A percentile compares a stretch with the other conserved stretches of the same genome.
Evolutionary conservation across 495 filamentous ascomycete genomes (phyloP).

Genomic region (Neurospora sp.): DNA sequence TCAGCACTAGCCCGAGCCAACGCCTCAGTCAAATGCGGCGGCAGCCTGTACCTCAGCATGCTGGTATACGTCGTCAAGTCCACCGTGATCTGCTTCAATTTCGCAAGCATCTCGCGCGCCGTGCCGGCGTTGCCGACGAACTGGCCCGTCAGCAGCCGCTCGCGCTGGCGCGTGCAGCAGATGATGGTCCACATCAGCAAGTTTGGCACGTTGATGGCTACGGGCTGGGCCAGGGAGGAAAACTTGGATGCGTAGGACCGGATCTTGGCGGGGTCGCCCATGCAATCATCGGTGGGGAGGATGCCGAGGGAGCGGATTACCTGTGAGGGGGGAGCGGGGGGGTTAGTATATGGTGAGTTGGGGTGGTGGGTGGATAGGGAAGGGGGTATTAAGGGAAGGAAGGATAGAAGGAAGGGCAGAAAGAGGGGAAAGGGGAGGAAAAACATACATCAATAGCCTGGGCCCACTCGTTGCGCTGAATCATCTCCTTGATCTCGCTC

Average conservation of each 20-base stretch:
- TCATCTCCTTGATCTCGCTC: constrained; percentile 60
- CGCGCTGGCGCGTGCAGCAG: constrained; percentile 67
- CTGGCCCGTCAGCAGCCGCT: constrained; percentile 48
- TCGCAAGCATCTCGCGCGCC: constrained; percentile 50
- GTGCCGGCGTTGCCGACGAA: constrained; percentile 68
- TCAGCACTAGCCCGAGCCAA: constrained; percentile 69
- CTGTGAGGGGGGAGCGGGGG: constrained; percentile 35
- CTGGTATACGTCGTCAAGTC: constrained; percentile 93
- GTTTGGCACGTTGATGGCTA: constrained; percentile 78
- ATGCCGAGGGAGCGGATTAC: constrained; percentile 62
- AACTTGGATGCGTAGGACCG: constrained; percentile 69
- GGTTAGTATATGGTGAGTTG: constrained; percentile 2
- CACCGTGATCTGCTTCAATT: constrained; percentile 64
- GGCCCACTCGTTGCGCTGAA: constrained; percentile 63
- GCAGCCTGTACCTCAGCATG: constrained; percentile 80
- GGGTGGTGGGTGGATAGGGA: background rate
- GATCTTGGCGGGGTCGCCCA: constrained; percentile 60
- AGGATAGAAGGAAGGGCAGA: background rate
- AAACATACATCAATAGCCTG: constrained; percentile 70
- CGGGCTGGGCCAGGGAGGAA: constrained; percentile 57
- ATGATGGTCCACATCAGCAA: constrained; percentile 87
- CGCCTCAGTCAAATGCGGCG: constrained; percentile 62
- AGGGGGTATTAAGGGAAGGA: background rate
- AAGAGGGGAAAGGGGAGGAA: background rate
- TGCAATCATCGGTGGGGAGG: constrained; percentile 57